phyloP scores from a whole-genome alignment of 768 basidiomycete genomes.

The Boletus subcaerulescens region DNA sequence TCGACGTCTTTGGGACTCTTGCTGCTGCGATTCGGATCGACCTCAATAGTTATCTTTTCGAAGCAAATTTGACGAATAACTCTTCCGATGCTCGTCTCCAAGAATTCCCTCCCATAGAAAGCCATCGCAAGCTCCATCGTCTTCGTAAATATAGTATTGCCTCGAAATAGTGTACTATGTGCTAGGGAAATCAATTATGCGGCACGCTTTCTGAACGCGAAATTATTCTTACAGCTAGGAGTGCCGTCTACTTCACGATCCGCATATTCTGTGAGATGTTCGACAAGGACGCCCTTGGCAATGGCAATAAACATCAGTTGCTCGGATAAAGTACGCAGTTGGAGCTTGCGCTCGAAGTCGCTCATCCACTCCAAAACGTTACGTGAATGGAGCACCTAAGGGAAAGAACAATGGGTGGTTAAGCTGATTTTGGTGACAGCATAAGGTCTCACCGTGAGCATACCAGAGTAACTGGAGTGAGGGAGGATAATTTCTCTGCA shows the following conservation, averaged over 20 bases:
- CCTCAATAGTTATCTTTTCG: slow-evolving; percentile 78
- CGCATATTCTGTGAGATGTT: slow-evolving; percentile 69
- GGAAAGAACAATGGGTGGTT: not conserved
- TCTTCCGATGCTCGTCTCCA: slow-evolving; percentile 75
- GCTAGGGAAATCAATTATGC: slow-evolving; percentile 39
- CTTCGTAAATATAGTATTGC: slow-evolving; percentile 66
- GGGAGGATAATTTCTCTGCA: slow-evolving; percentile 79
- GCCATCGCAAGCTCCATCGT: slow-evolving; percentile 78
- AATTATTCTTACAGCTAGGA: slow-evolving; percentile 50
- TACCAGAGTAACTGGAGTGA: slow-evolving; percentile 53
- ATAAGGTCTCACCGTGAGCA: slow-evolving; percentile 50
- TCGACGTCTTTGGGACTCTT: slow-evolving; percentile 62
- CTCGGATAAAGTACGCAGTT: slow-evolving; percentile 58
- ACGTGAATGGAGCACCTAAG: slow-evolving; percentile 43
- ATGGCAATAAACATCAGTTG: slow-evolving; percentile 69
- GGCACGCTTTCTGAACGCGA: not conserved
- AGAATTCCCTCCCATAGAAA: slow-evolving; percentile 76
- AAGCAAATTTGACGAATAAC: slow-evolving; percentile 66
- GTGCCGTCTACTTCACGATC: slow-evolving; percentile 69
- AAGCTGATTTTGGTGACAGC: not conserved
- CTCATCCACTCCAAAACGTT: slow-evolving; percentile 75
- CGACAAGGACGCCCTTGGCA: slow-evolving; percentile 59
- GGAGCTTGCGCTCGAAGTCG: slow-evolving; percentile 64
- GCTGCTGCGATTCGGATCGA: slow-evolving; percentile 68
- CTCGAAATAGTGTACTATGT: slow-evolving; percentile 71